Evolutionary conservation across 176 grass and related monocot species (phyloP), one percentile per base, ranked within the genome.

Genomic region (Dactylis glomerata): DNA sequence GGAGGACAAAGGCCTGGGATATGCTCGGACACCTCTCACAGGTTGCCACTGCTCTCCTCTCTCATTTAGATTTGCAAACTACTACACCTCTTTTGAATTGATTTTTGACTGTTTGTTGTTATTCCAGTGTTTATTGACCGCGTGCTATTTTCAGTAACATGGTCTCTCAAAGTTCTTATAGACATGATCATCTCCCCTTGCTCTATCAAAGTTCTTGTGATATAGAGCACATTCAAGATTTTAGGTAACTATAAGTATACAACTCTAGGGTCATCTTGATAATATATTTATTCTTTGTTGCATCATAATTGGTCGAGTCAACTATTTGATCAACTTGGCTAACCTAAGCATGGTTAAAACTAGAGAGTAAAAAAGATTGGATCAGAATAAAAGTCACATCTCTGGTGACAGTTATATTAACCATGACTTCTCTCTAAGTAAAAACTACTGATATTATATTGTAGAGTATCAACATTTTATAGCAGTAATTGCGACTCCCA

Each of bases 321-420:
- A 83, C 57, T 75, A 42, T 75, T 83, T 75, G 88, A 69, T 87
- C 45, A 67, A 74, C 73, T 90, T 82, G 79, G 73, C 52, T 86
- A 86, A 82, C 88, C 55, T 79, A 90, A 73, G 75, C 84, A 80
- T 68, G 37, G 47, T 86, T 83, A 90, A 66, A 86, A 82, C 33
- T 52, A 27, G 33, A 64, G 50, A 78, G 84, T 68, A 85, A 86
- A 79, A 74, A 63, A 64, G 20, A 59, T 32, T 87, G 1, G 30
- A 75, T 50, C 13, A 73, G 67, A 83, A 75, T 59, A n/a, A 87
- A 86, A 90, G 74, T 47, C 56, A 50, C 66, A 50, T 49, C 67
- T 49, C 67, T 32, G 67, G 58, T 90, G 84, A 87, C 80, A 90
- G 57, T 58, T 87, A 75, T 57, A 65, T n/a, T 75, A 87, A 90